Evolutionary conservation across 441 rosid species (phyloP).

Genomic region (Populus hybrid): DNA sequence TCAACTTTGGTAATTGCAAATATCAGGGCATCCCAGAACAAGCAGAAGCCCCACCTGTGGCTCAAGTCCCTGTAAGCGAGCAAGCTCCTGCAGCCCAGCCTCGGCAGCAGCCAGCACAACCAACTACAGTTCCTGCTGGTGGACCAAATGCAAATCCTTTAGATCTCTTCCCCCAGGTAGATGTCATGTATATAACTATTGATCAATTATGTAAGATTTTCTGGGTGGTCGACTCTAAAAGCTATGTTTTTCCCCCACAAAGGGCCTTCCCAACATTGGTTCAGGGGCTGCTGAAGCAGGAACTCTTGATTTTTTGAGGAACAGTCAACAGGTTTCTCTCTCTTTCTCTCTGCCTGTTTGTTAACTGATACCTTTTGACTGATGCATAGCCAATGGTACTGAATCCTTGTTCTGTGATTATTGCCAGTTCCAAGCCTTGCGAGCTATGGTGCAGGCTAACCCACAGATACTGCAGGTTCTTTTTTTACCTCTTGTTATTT

Average conservation of each 20-base stretch:
- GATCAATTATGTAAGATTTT: not conserved
- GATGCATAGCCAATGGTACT: not conserved
- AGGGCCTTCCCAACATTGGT: conserved; percentile 89
- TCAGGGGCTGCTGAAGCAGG: conserved; percentile 63
- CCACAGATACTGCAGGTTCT: conserved; percentile 90
- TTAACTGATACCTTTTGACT: not conserved
- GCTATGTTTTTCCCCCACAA: not conserved
- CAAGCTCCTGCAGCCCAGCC: conserved; percentile 53
- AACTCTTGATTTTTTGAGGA: conserved; percentile 77
- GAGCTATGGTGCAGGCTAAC: conserved; percentile 94
- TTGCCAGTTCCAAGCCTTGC: conserved; percentile 88
- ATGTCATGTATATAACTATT: not conserved
- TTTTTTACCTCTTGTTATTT: not conserved
- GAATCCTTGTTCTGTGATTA: not conserved
- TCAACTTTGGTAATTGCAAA: conserved; percentile 6
- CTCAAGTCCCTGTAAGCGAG: conserved; percentile 47
- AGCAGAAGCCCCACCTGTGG: conserved; percentile 72
- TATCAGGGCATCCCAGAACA: conserved; percentile 90
- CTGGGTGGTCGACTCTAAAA: not conserved
- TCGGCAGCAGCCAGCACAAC: conserved; percentile 45
- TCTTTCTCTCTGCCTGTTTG: not conserved
- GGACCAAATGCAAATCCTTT: conserved; percentile 97
- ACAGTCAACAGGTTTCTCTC: conserved; percentile 72
- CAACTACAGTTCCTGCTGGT: conserved; percentile 43
- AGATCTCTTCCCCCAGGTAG: conserved; percentile 92